These are phyloP conservation scores for Scenedesmus sp. DNA, from an alignment of 163 green algal species.

Conservation along the genomic window DNA sequence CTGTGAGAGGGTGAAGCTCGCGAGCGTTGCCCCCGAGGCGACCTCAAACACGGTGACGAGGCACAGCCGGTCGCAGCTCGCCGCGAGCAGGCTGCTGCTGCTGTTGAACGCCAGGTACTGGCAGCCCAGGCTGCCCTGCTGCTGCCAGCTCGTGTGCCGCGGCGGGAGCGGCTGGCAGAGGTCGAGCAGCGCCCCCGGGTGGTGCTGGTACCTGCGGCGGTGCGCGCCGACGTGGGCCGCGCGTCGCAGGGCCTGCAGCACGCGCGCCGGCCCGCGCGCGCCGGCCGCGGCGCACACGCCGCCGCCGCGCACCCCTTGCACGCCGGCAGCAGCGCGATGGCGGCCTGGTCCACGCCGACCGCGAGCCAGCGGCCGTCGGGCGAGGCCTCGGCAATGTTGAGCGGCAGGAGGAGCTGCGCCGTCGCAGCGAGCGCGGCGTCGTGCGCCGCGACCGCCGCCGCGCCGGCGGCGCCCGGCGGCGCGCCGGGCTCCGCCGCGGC, in stretches of 20 bases:
- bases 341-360: slow-evolving; percentile 17
- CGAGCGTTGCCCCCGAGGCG: slow-evolving; percentile 14
- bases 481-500: background rate
- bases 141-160: background rate
- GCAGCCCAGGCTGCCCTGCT: slow-evolving; percentile 13
- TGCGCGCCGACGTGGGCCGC: background rate
- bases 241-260: background rate
- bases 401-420: slow-evolving; percentile 2
- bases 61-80: slow-evolving; percentile 16
- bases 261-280: no score
- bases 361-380: slow-evolving; percentile 30
- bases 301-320: no score
- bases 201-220: slow-evolving; percentile 10
- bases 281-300: no score
- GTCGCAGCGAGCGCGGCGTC: background rate
- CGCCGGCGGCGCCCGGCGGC: background rate
- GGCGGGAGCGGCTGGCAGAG: slow-evolving; percentile 7
- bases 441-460: background rate
- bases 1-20: slow-evolving; percentile 28
- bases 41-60: slow-evolving; percentile 18
- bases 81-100: slow-evolving; percentile 38
- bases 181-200: background rate
- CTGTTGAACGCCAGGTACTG: slow-evolving; percentile 38
- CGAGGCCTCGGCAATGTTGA: slow-evolving; percentile 31
- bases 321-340: slow-evolving; percentile 19